phyloP scores from a whole-genome alignment of 1,284 basidiomycete genomes.

The Filobasidium uniguttulatum region DNA sequence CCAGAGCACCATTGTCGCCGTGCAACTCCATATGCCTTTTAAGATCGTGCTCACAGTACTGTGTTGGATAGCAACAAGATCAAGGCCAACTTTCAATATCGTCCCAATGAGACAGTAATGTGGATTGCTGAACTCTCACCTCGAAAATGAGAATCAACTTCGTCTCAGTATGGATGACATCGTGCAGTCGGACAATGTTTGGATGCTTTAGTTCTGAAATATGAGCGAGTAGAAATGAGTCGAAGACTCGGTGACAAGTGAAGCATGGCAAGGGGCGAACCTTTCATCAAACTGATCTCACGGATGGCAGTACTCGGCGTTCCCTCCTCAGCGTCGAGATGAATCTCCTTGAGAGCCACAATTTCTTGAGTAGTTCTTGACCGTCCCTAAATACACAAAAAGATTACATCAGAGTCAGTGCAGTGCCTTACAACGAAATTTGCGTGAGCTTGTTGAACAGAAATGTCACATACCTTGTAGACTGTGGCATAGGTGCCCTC shows the following conservation, averaged over 20 bases:
- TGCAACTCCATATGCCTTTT: slow-evolving; percentile 91
- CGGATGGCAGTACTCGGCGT: slow-evolving; percentile 95
- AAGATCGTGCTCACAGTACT: slow-evolving; percentile 50
- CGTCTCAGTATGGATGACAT: slow-evolving; percentile 93
- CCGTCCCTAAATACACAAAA: slow-evolving; percentile 46
- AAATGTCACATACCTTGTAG: slow-evolving; percentile 53
- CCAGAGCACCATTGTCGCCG: slow-evolving; percentile 52
- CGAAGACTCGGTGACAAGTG: background rate
- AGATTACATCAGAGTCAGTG: too few relatives aligned
- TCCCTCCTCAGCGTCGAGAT: slow-evolving; percentile 94
- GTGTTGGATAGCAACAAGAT: background rate
- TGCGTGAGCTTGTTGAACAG: too few relatives aligned
- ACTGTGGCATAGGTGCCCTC: slow-evolving; percentile 56
- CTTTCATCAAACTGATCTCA: slow-evolving; percentile 89
- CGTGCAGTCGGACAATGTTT: slow-evolving; percentile 85
- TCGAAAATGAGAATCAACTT: slow-evolving; percentile 97
- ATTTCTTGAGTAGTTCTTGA: slow-evolving; percentile 53
- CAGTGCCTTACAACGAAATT: too few relatives aligned
- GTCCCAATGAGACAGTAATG: background rate
- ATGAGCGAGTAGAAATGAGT: background rate
- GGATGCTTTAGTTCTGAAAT: slow-evolving; percentile 72
- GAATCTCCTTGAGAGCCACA: slow-evolving; percentile 94
- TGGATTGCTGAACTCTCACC: slow-evolving; percentile 32
- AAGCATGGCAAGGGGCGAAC: slow-evolving; percentile 17
- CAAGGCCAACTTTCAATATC: background rate